Evolutionary conservation across 106 monocot species (phyloP).

Genomic region (Apostasia shenzhenica): DNA sequence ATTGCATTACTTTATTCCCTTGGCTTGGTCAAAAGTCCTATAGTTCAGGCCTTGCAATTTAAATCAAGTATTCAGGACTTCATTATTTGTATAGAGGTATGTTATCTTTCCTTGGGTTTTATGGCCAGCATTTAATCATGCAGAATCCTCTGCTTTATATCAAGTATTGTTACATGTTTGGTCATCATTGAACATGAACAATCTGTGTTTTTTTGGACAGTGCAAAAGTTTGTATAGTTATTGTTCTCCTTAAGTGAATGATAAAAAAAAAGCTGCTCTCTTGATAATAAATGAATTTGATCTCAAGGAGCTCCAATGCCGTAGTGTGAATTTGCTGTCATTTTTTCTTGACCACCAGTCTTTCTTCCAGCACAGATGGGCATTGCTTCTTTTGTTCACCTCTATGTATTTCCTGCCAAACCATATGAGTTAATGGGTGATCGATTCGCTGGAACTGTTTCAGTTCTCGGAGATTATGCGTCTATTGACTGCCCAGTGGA

Average conservation of each 20-base stretch:
- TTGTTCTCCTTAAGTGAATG: too few species aligned
- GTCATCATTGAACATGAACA: too few species aligned
- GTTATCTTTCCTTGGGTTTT: not conserved
- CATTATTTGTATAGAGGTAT: slow-evolving; percentile 99
- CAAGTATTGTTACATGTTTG: too few species aligned
- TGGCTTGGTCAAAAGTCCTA: slow-evolving; percentile 77
- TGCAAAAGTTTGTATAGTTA: too few species aligned
- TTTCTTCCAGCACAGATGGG: slow-evolving; percentile 83
- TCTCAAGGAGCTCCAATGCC: too few species aligned
- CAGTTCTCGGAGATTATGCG: slow-evolving; percentile 91
- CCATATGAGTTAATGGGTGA: slow-evolving; percentile 87
- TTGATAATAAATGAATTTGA: too few species aligned
- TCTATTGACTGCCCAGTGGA: slow-evolving; percentile 77
- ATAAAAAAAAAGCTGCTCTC: too few species aligned
- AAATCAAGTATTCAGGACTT: slow-evolving; percentile 91
- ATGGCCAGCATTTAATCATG: too few species aligned
- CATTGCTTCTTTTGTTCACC: slow-evolving; percentile 79
- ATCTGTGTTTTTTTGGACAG: too few species aligned
- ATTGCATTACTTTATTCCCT: slow-evolving; percentile 73
- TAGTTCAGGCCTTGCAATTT: slow-evolving; percentile 74
- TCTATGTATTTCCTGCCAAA: slow-evolving; percentile 82
- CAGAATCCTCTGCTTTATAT: too few species aligned
- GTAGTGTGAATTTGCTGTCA: too few species aligned
- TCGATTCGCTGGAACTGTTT: slow-evolving; percentile 42
- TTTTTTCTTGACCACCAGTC: not conserved